Conservation (phyloP, 2,329 filamentous ascomycete genomes). For the Dendryphion nanum region DNA sequence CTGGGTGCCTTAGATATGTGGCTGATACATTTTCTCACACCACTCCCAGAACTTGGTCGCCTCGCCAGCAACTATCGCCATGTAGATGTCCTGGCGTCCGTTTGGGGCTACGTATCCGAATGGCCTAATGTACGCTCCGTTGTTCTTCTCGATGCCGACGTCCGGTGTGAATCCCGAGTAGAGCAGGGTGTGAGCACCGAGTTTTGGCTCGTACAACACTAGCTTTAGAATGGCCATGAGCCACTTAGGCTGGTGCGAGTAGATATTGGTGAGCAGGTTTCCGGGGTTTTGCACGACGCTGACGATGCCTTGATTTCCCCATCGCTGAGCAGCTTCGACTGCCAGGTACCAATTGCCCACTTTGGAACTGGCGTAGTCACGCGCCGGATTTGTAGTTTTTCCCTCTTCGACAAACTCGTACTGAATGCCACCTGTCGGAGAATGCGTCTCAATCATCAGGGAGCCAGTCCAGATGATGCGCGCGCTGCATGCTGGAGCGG, state of each 20-base stretch:
- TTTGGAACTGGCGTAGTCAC: conserved; percentile 15
- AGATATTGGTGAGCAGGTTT: conserved; percentile 34
- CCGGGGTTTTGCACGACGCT: conserved; percentile 38
- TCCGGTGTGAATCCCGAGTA: conserved; percentile 7
- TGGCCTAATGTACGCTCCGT: conserved; percentile 3
- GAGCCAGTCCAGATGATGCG: conserved; percentile 20
- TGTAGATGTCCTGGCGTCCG: conserved; percentile 1
- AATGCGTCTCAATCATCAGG: conserved; percentile 4
- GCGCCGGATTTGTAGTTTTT: conserved; percentile 3
- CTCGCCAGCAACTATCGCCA: neutral
- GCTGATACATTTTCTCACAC: too few relatives aligned
- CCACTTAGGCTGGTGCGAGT: conserved; percentile 5
- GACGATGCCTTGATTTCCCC: conserved; percentile 11
- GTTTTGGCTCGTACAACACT: conserved; percentile 5
- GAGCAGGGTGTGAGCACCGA: conserved; percentile 8
- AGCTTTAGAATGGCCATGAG: conserved; percentile 8
- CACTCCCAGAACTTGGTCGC: conserved; percentile 4
- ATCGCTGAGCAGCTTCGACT: conserved; percentile 8
- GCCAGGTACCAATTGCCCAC: conserved; percentile 13
- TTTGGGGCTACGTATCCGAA: conserved; percentile 1
- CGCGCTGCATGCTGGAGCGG: conserved; percentile 14
- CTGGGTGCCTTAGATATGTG: too few relatives aligned
- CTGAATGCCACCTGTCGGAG: conserved; percentile 11
- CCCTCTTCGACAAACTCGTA: neutral
- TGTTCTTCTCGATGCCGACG: conserved; percentile 5